phyloP scores from a whole-genome alignment of 768 basidiomycete species.

The Agrocybe praecox region DNA sequence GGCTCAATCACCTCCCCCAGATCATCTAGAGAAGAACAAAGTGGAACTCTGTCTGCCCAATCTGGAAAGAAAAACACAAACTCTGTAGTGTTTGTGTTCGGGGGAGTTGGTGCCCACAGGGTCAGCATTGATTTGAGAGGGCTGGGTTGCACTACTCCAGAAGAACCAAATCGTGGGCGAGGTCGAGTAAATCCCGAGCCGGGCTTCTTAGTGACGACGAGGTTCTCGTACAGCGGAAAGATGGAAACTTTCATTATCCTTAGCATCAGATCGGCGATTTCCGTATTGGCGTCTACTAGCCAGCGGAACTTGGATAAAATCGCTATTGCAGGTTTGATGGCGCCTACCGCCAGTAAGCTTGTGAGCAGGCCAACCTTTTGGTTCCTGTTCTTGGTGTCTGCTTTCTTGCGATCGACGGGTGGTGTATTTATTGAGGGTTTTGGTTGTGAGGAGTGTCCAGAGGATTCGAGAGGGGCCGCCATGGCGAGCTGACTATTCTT shows the following conservation, averaged over 20 bases:
- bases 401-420: conserved; percentile 42
- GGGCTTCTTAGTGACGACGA: conserved; percentile 53
- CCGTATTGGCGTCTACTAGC: conserved; percentile 78
- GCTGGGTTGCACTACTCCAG: conserved; percentile 53
- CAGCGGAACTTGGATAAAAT: conserved; percentile 85
- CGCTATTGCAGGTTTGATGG: conserved; percentile 73
- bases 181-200: conserved; percentile 65
- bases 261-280: conserved; percentile 86
- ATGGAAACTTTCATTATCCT: conserved; percentile 74
- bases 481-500: conserved; percentile 79
- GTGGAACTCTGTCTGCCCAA: conserved; percentile 74
- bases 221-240: conserved; percentile 62
- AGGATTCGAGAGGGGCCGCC: conserved; percentile 78
- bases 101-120: conserved; percentile 78
- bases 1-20: conserved; percentile 77
- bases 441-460: conserved; percentile 32
- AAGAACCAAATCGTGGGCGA: conserved; percentile 62
- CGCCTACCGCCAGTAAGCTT: conserved; percentile 87
- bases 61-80: conserved; percentile 92
- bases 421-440: conserved; percentile 42
- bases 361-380: conserved; percentile 81
- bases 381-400: conserved; percentile 52
- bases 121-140: conserved; percentile 71
- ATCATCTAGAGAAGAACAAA: conserved; percentile 67
- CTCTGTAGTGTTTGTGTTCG: conserved; percentile 69